phyloP scores from a whole-genome alignment of 1,139 yeast genomes.

The Zygosaccharomyces sapae region DNA sequence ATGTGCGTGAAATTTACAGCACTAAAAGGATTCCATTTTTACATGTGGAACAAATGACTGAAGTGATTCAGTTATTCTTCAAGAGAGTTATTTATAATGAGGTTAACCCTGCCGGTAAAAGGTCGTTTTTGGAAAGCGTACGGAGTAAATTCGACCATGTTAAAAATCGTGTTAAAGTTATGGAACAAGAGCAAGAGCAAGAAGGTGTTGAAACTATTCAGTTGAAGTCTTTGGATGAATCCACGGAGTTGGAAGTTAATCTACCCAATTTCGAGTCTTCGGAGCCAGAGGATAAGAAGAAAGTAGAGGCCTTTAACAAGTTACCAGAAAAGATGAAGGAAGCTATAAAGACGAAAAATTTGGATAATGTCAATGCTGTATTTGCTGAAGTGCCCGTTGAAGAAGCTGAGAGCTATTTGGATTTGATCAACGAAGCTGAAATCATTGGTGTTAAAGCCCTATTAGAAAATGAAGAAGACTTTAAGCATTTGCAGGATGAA shows the following conservation, averaged over 20 bases:
- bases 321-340: conserved; percentile 63
- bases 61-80: conserved; percentile 67
- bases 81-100: conserved; percentile 52
- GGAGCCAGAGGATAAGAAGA: conserved; percentile 46
- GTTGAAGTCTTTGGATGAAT: conserved; percentile 81
- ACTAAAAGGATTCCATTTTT: conserved; percentile 37
- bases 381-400: conserved; percentile 71
- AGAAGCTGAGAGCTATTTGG: conserved; percentile 77
- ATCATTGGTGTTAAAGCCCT: conserved; percentile 78
- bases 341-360: conserved; percentile 66
- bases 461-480: conserved; percentile 68
- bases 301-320: conserved; percentile 52
- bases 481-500: conserved; percentile 50
- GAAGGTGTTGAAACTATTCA: conserved; percentile 77
- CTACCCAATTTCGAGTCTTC: conserved; percentile 56
- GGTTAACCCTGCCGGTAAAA: conserved; percentile 50
- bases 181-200: conserved; percentile 42
- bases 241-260: conserved; percentile 66
- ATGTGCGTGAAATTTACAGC: conserved; percentile 61
- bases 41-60: conserved; percentile 40
- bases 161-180: conserved; percentile 63
- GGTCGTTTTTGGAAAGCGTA: conserved; percentile 51
- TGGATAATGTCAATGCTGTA: conserved; percentile 79
- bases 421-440: conserved; percentile 72
- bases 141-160: conserved; percentile 78